Evolutionary conservation across 2,329 filamentous ascomycete genomes (phyloP), one percentile per base, ranked within the genome.

Genomic region (Ceratocystis cubensis): DNA sequence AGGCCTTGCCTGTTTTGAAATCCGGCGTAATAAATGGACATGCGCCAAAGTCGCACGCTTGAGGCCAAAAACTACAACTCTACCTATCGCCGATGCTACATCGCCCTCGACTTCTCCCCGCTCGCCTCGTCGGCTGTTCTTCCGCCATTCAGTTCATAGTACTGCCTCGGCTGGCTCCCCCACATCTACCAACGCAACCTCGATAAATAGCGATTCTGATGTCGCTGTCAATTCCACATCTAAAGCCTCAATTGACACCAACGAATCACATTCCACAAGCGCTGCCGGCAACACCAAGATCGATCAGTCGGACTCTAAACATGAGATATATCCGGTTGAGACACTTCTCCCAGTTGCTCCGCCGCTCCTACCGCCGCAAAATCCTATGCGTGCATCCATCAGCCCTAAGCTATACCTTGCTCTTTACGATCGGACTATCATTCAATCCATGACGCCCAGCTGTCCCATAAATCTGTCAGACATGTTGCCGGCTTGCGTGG

Each of bases 401-500:
- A 86, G 81, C 0, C 84, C 89, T 0, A 77, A 82, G 17, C 82
- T 88, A 66, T 96, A 96, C 75, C 78, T 86, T 0, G 88, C 88
- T 61, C 89, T 97, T 66, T 96, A 96, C 78, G 88, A 88, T 73
- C 96, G 96, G 76, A 88, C 96, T 63, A 86, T 96, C 53, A 75
- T 91, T 0, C 87, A 93, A 72, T 83, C 81, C 46, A 82, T 94
- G 70, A 89, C 91, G 2, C 93, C 93, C 0, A 87, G 88, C 1
- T 89, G 95, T 17, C 93, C 93, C 2, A 88, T 96, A 72, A 96
- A 96, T 71, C 82, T 97, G 0, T 78, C 82, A 37, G 90, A 96
- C 71, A 86, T 96, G 78, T 84, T 89, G 25, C 82, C 85, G 8
- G 85, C 89, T 13, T 88, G 93, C 70, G 91, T 97, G 0, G 82